Base-by-base conservation (phyloP, 768 basidiomycete species). In the Boletellus ananas region DNA sequence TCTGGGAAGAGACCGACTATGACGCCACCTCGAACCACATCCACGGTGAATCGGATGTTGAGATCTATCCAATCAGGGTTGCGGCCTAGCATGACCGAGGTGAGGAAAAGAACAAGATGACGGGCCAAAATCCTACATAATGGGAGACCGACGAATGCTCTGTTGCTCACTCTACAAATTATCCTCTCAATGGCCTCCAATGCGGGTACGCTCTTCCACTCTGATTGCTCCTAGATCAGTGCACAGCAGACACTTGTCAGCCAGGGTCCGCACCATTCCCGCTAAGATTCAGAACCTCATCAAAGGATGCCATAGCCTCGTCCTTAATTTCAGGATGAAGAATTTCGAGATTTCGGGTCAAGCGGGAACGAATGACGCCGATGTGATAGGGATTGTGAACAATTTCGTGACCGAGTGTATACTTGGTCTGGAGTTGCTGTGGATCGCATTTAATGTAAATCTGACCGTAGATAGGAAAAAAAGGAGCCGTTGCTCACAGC, bases 101-200 rank as follows among this genome's bases (percentile, higher is more conserved):
- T 47, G 38, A 18, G 42, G 31, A 33, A 11, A 33, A 21, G 9
- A 4, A 35, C 36, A 18, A 21, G 4, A 8, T 3, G 20, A 34
- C 2, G 12, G 37, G 18, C 13, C 5, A 7, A 23, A 12, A 8
- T 10, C 25, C 16, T 42, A 78, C 79, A 81, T 3, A 76, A 43
- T 3, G 78, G 77, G 27, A 72, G 60, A 0, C 79, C 81, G 6
- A 81, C 74, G 46, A 81, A 76, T 0, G 72, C 40, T 6, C 81
- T 71, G 52, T 76, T 79, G 42, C 62, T 74, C 4, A 67, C 60
- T 34, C 76, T 70, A 33, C 70, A 66, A 1, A 80, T 60, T n/a
- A 80, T 59, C 17, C 65, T 54, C 46, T 59, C 64, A 10, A 70
- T 54, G 0, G 49, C 56, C 1, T 64, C 55, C 7, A 68, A 27